Evolutionary conservation across 1,284 basidiomycete species (phyloP), one percentile per base, ranked within the genome.

Genomic region (Blastosporella zonata): DNA sequence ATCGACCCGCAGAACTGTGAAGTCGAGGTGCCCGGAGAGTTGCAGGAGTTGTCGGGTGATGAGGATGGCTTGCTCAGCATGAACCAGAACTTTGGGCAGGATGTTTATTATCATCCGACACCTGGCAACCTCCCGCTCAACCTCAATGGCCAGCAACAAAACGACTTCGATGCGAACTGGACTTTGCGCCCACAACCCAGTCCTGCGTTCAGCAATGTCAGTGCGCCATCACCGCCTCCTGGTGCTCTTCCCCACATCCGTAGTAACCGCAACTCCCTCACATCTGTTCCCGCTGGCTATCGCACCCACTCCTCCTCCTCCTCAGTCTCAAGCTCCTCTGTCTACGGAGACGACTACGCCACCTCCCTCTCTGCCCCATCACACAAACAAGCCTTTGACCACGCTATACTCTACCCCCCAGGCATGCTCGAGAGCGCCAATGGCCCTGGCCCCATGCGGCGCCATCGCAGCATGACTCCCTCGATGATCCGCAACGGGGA

Each of bases 401-500:
- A 82, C 53, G 55, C 63, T 0, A 53, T 69, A 43, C 62, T 83
- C 35, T 82, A 77, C 58, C 71, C 75, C 0, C 61, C 74, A 34
- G 67, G 67, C 9, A 61, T 71, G 48, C 55, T 70, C 4, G 67
- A 73, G 0, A 61, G 56, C 12, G 38, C 57, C 21, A 43, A 27
- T 12, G 58, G 54, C 5, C 49, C 59, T n/a, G 84, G 84, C 2
- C 83, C 87, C 5, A 73, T 81, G 31, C 68, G 85, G 46, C 72
- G 86, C 41, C 81, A 87, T 61, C 70, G 87, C 47, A 87, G 84
- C 62, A 87, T 84, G 73, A 90, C 87, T 17, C 87, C 87, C 13
- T 80, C 79, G 0, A 55, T 81, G 20, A 64, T 71, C 35, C 71
- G 76, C 46, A 72, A 67, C 43, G 74, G 70, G 13, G 78, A 79